Conservation (phyloP, 1,284 basidiomycete species). For the Cutaneotrichosporon spelunceum region DNA sequence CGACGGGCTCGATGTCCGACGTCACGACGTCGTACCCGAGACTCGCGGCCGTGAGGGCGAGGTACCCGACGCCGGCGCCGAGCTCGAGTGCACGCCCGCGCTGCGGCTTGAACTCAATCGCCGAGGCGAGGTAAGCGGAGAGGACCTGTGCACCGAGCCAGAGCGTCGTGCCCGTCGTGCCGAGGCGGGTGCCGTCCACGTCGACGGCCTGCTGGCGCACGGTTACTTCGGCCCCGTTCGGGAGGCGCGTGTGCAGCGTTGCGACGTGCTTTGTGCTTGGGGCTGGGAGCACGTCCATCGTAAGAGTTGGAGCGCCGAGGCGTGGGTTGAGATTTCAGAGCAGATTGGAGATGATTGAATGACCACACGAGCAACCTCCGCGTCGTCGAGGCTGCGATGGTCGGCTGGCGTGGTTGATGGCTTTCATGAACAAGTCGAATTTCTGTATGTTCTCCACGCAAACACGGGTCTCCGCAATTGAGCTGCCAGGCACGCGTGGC, state of each 20-base stretch:
- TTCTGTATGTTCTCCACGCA: no score
- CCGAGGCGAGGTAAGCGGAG: slow-evolving; percentile 58
- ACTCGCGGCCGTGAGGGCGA: slow-evolving; percentile 65
- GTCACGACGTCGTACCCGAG: slow-evolving; percentile 73
- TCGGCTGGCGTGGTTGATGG: no score
- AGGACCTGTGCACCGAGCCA: slow-evolving; percentile 81
- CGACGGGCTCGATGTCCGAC: slow-evolving; percentile 71
- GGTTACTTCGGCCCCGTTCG: slow-evolving; percentile 37
- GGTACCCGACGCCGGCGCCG: slow-evolving; percentile 76
- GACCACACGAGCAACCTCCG: background rate
- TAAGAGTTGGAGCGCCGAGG: background rate
- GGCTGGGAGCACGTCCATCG: slow-evolving; percentile 28
- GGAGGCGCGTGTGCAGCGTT: slow-evolving; percentile 57
- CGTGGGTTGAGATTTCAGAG: background rate
- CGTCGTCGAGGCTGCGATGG: no score
- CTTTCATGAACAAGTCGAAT: no score
- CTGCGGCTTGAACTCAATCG: slow-evolving; percentile 21
- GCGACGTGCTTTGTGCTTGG: slow-evolving; percentile 62
- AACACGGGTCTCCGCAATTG: no score
- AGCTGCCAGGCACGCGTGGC: no score
- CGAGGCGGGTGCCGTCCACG: slow-evolving; percentile 40
- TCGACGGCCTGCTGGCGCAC: slow-evolving; percentile 29
- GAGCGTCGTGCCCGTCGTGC: slow-evolving; percentile 76
- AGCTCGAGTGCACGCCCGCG: slow-evolving; percentile 63
- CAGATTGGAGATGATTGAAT: background rate